These are phyloP conservation scores for Arabidopsis suecica DNA, from an alignment of 345 rosid genomes.

Conservation along the genomic window DNA sequence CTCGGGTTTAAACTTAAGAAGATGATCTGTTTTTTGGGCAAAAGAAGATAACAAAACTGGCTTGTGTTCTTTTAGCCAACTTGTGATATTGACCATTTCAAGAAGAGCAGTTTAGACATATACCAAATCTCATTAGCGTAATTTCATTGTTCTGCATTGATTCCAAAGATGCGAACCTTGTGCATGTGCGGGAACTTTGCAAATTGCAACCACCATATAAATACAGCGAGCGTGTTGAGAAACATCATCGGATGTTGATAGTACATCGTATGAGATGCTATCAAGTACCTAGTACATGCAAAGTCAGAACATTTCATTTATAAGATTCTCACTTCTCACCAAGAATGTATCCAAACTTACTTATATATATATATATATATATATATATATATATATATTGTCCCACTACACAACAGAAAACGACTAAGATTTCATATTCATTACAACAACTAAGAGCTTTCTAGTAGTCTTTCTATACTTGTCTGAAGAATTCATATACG, in stretches of 20 bases:
- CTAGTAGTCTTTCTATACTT: background rate
- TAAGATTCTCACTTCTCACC: background rate
- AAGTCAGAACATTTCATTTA: background rate
- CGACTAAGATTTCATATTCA: too few species aligned
- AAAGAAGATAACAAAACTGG: conserved; percentile 12
- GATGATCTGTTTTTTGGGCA: too few species aligned
- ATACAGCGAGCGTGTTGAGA: conserved; percentile 66
- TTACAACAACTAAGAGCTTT: background rate
- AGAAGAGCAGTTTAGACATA: background rate
- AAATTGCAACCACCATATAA: conserved; percentile 63
- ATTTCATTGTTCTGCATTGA: conserved; percentile 64
- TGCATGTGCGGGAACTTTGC: conserved; percentile 71
- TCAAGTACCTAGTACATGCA: too few species aligned
- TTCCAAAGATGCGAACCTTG: conserved; percentile 79
- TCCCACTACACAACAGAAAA: background rate
- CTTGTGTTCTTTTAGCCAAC: background rate
- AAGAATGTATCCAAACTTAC: background rate
- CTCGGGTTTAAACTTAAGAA: conserved; percentile 20
- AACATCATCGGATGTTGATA: conserved; percentile 74
- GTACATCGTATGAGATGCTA: conserved; percentile 27
- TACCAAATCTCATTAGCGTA: conserved; percentile 1
- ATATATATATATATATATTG: background rate
- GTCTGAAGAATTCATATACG: too few species aligned
- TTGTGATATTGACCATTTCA: background rate
- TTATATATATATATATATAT: background rate